These are phyloP conservation scores for Aureobasidium sp. DNA, from an alignment of 2,329 filamentous ascomycete genomes.

Conservation along the genomic window DNA sequence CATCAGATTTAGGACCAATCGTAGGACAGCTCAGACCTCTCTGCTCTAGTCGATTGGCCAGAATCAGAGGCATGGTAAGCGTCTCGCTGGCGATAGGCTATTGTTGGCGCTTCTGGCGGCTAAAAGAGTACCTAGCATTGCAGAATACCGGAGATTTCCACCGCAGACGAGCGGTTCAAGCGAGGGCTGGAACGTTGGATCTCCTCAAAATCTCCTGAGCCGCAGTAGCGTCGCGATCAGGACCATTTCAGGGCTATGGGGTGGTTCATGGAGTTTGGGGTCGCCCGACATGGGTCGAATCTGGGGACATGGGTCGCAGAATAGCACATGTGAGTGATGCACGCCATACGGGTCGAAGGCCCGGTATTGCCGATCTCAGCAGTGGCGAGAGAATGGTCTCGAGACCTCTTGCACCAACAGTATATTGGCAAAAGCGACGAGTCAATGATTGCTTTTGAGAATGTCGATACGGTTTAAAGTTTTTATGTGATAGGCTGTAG, in stretches of 20 bases:
- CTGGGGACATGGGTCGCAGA: background rate
- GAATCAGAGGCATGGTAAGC: background rate
- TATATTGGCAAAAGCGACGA: background rate
- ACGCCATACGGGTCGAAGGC: background rate
- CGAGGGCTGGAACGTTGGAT: background rate
- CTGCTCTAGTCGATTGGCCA: background rate
- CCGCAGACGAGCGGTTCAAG: background rate
- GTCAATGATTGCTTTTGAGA: background rate
- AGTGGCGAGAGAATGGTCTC: background rate
- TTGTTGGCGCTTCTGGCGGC: constrained; percentile 7
- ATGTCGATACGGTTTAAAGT: background rate
- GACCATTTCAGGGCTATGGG: background rate
- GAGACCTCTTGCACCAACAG: background rate
- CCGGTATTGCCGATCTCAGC: background rate
- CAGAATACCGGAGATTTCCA: background rate
- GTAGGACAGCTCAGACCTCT: background rate
- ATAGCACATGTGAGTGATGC: background rate
- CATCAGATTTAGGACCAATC: background rate
- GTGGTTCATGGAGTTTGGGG: background rate
- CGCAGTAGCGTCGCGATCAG: constrained; percentile 3
- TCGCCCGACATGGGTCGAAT: background rate
- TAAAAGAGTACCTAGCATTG: background rate
- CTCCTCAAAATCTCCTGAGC: background rate
- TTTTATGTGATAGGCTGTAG: background rate
- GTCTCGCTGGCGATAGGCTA: constrained; percentile 1